Evolutionary conservation across 768 basidiomycete species (phyloP).

Genomic region (Antrodiella citrinella): DNA sequence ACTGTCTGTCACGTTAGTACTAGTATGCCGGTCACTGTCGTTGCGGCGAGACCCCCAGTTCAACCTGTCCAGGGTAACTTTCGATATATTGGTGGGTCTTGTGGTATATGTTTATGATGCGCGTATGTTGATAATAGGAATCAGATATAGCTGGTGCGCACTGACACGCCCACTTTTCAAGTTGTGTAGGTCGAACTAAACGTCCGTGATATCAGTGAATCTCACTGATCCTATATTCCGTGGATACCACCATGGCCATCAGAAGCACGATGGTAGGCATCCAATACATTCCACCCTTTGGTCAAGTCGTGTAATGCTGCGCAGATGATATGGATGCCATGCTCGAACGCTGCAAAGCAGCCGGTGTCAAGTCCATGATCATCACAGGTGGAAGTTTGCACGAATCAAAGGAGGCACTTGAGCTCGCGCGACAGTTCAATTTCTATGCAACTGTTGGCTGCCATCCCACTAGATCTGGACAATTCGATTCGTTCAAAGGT

Average conservation of each 20-base stretch:
- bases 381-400: slow-evolving; percentile 67
- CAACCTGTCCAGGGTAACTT: slow-evolving; percentile 13
- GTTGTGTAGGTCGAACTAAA: neutral
- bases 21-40: slow-evolving; percentile 21
- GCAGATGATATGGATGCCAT: slow-evolving; percentile 59
- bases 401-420: slow-evolving; percentile 53
- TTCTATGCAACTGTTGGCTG: slow-evolving; percentile 72
- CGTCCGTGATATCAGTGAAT: slow-evolving; percentile 28
- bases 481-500: slow-evolving; percentile 50
- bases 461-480: slow-evolving; percentile 67
- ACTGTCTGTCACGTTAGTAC: no score
- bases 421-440: slow-evolving; percentile 48
- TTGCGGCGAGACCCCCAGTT: slow-evolving; percentile 14
- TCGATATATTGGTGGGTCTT: slow-evolving; percentile 27
- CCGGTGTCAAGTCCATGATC: slow-evolving; percentile 64
- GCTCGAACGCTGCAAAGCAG: slow-evolving; percentile 43
- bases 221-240: slow-evolving; percentile 52
- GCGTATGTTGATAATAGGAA: no score
- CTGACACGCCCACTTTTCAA: no score
- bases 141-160: no score
- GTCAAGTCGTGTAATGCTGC: slow-evolving; percentile 20
- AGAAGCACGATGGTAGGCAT: slow-evolving; percentile 40
- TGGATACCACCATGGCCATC: slow-evolving; percentile 40
- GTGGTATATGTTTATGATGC: neutral
- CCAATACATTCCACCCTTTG: slow-evolving; percentile 8